Conservation (phyloP, 2,329 filamentous ascomycete genomes). For the Xylaria sp. region DNA sequence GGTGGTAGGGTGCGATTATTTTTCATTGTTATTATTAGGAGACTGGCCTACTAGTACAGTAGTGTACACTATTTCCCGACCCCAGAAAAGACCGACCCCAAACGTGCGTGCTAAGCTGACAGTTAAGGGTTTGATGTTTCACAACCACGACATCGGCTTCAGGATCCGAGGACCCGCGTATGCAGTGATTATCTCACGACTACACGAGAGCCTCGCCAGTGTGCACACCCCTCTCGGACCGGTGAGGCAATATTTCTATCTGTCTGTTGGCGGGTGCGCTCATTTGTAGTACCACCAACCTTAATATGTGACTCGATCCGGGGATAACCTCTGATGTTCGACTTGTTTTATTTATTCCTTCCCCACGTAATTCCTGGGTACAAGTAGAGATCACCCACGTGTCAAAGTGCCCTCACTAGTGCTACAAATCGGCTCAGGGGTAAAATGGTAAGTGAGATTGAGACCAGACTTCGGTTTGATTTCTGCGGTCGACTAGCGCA, state of each 20-base stretch:
- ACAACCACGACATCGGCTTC: constrained; percentile 39
- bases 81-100: constrained; percentile 21
- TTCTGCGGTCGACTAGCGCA: constrained; percentile 16
- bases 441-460: constrained; percentile 14
- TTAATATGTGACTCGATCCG: constrained; percentile 11
- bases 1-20: constrained; percentile 13
- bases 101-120: constrained; percentile 33
- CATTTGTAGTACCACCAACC: neutral
- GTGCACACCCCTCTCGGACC: constrained; percentile 19
- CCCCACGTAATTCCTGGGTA: constrained; percentile 9
- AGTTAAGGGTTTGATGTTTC: constrained; percentile 24
- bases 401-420: constrained; percentile 10
- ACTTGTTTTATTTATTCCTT: neutral
- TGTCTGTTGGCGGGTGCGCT: constrained; percentile 23
- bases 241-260: constrained; percentile 27
- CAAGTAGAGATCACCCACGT: constrained; percentile 16
- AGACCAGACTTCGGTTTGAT: constrained; percentile 21
- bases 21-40: constrained; percentile 23
- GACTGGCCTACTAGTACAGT: constrained; percentile 20
- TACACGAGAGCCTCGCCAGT: constrained; percentile 35
- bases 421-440: constrained; percentile 25
- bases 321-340: neutral
- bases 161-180: constrained; percentile 35
- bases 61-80: constrained; percentile 17
- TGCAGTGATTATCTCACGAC: constrained; percentile 37